Base-by-base conservation (phyloP, 129 eudicot genomes). In the Tagetes patula region DNA sequence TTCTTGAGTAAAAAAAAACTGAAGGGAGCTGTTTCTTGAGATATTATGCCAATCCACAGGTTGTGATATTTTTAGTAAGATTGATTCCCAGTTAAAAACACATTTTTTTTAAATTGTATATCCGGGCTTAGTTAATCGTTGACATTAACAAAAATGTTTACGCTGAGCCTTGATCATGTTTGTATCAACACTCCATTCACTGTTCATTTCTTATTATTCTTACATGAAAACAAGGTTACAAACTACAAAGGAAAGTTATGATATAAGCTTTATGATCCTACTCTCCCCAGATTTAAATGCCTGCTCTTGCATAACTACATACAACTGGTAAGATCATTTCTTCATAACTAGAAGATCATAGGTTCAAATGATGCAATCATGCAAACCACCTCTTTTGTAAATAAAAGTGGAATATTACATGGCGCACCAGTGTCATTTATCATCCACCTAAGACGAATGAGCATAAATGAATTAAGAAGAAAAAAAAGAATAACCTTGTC, bases 401-500 rank as follows among this genome's bases (percentile, higher is more conserved):
- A 64, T 40, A 39, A 13, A 62, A 13, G 42, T 1, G 30, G 45
- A 61, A 36, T 61, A 30, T 9, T 37, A 6, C 31, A 4, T 31
- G 39, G 39, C 32, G 39, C 39, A 30, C 40, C 41, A 11, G 45
- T 11, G 37, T n/a, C 33, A 33, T 20, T 52, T 8, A 36, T 33
- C 65, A 56, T 65, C 3, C 30, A 63, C 39, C 13, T 31, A 52
- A n/a, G n/a, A 14, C 4, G 27, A 55, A 32, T 41, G 42, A 62
- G 32, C 11, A 66, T 43, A 56, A 77, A 61, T 11, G n/a, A 65
- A 43, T 20, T 20, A 20, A 20, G 27, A 47, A 2, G 0, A 63
- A 10, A 74, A 37, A 45, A 10, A 62, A 72, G 72, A 38, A 43
- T 11, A 7, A 94, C 99, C 97, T 88, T 90, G 58, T 94, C 99